These are phyloP conservation scores for Xylaria cubensis DNA, from an alignment of 495 filamentous ascomycete genomes.

Conservation along the genomic window DNA sequence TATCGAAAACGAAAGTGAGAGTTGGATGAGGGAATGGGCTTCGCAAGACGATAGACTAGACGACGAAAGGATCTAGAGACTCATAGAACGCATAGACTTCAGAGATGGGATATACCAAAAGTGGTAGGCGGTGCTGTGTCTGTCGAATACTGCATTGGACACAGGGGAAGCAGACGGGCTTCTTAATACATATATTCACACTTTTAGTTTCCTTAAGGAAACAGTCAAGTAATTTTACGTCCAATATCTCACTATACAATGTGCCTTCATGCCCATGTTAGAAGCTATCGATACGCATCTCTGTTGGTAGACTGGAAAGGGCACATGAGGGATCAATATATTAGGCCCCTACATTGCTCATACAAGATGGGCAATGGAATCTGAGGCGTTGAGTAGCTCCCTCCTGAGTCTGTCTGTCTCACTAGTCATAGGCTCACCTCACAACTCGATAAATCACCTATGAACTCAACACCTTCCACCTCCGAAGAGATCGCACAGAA, in stretches of 20 bases:
- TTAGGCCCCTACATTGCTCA: constrained; percentile 21
- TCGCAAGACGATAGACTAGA: not conserved
- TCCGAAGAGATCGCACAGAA: too few relatives aligned
- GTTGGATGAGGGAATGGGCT: not conserved
- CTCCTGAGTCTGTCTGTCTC: constrained; percentile 2
- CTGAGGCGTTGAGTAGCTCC: not conserved
- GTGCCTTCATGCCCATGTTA: not conserved
- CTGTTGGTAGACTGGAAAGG: not conserved
- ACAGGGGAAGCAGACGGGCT: not conserved
- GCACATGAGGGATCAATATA: not conserved
- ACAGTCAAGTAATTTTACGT: not conserved
- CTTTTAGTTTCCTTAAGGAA: not conserved
- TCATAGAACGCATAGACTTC: constrained; percentile 1
- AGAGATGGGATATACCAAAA: constrained; percentile 2
- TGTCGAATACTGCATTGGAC: not conserved
- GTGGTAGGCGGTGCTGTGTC: not conserved
- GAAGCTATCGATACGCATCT: not conserved
- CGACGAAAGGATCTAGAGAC: constrained; percentile 11
- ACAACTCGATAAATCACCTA: too few relatives aligned
- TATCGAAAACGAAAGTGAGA: not conserved
- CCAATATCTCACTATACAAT: constrained; percentile 17
- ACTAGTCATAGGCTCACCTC: not conserved
- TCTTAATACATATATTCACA: constrained; percentile 18
- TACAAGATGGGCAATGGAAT: not conserved
- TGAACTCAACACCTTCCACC: too few relatives aligned